Percentiles rank a stretch among this genome's conserved stretches.
These are phyloP conservation scores for Grosmannia clavigera DNA, from an alignment of 2,329 filamentous ascomycete genomes.

Conservation along the genomic window DNA sequence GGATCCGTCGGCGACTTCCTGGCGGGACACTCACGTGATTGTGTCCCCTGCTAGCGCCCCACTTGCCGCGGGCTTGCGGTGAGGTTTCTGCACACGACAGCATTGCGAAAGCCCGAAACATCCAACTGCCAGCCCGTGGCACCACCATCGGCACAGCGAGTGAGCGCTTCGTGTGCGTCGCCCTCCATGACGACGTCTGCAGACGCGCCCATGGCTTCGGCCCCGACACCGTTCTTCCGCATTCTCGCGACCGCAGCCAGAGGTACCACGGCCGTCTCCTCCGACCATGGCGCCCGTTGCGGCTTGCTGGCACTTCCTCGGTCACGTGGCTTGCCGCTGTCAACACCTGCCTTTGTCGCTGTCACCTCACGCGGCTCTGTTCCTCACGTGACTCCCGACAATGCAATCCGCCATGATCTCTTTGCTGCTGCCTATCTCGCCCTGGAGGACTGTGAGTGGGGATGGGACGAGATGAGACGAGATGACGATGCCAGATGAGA, in stretches of 20 bases:
- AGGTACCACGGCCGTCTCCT: slow-evolving; percentile 12
- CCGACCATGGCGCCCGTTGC: slow-evolving; percentile 44
- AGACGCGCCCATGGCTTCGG: background rate
- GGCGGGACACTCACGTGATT: background rate
- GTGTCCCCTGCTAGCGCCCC: background rate
- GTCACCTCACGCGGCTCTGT: slow-evolving; percentile 72
- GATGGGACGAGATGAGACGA: too few species aligned
- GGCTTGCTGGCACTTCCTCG: slow-evolving; percentile 52
- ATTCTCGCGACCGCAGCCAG: background rate
- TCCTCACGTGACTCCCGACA: slow-evolving; percentile 83
- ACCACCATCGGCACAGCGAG: background rate
- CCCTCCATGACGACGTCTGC: background rate
- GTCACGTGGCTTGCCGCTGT: slow-evolving; percentile 42
- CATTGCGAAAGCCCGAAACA: background rate
- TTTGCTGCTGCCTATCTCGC: slow-evolving; percentile 66
- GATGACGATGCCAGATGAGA: background rate
- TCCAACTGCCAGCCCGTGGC: background rate
- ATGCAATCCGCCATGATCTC: slow-evolving; percentile 50
- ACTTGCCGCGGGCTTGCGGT: background rate
- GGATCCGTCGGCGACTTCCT: background rate
- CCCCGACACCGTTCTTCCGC: slow-evolving; percentile 7
- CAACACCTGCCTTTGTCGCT: slow-evolving; percentile 74
- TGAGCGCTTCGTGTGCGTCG: too few species aligned
- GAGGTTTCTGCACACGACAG: background rate
- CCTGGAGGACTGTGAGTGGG: slow-evolving; percentile 76